phyloP scores from a whole-genome alignment of 2,329 filamentous ascomycete species.

The Sporothrix sp. region DNA sequence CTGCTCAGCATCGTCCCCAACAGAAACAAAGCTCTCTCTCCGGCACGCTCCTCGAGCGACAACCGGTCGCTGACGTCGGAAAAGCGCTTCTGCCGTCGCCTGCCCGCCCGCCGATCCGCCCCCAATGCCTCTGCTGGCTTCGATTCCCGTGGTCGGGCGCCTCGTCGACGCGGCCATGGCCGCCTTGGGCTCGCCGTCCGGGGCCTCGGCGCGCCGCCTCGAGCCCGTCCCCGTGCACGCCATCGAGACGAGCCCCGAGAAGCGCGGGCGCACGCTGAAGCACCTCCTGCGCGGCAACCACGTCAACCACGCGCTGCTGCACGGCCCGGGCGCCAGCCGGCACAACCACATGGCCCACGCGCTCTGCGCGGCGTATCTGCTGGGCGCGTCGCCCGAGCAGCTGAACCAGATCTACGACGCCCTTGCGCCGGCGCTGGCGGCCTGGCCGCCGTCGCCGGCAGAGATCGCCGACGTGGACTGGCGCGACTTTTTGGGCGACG shows the following conservation, averaged over 20 bases:
- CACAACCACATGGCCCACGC: slow-evolving; percentile 81
- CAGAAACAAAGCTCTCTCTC: neutral
- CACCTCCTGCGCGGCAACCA: slow-evolving; percentile 89
- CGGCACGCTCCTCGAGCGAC: neutral
- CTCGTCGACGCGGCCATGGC: slow-evolving; percentile 19
- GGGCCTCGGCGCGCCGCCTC: slow-evolving; percentile 40
- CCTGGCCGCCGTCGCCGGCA: slow-evolving; percentile 74
- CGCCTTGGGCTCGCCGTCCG: slow-evolving; percentile 22
- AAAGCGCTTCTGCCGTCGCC: too few species aligned
- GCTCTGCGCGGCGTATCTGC: slow-evolving; percentile 73
- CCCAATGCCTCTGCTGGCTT: neutral
- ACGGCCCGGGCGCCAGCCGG: slow-evolving; percentile 31
- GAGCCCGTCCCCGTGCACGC: slow-evolving; percentile 64
- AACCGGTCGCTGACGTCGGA: too few species aligned
- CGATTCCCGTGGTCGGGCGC: neutral
- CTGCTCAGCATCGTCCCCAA: neutral
- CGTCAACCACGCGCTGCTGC: slow-evolving; percentile 74
- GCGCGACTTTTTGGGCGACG: slow-evolving; percentile 72
- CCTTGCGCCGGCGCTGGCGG: slow-evolving; percentile 60
- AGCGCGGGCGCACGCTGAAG: slow-evolving; percentile 72
- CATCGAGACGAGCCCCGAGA: slow-evolving; percentile 71
- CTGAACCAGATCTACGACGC: slow-evolving; percentile 73
- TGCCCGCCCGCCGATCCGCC: neutral
- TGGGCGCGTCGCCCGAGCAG: slow-evolving; percentile 65
- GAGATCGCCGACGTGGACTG: slow-evolving; percentile 80